Evolutionary conservation across 2,329 filamentous ascomycete species (phyloP), one percentile per base, ranked within the genome.

Genomic region (Myriosclerotinia scirpicola): DNA sequence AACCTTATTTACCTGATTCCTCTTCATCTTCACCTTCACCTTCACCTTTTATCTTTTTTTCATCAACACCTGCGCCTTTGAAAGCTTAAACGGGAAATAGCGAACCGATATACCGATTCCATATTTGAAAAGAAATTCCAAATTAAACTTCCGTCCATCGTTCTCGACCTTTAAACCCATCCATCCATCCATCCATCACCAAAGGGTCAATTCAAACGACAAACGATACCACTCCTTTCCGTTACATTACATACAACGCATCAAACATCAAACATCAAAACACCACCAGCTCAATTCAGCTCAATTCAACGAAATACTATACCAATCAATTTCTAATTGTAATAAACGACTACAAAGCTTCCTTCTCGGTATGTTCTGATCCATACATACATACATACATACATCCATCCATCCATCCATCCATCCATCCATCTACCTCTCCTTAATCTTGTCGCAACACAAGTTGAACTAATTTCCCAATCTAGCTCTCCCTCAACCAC

Each of bases 401-500:
- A 2, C 26, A 26, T 3, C 26, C 26, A 26, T 26, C 26, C 26
- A 26, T 26, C 26, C 26, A 26, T 26, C 26, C 26, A 26, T 26
- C 26, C 26, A 26, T 26, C 26, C 26, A 26, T 26, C 26, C 26
- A 26, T 26, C 20, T 44, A 15, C 34, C 58, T 65, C 63, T 65
- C 63, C 63, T 59, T 52, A 60, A 26, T 36, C 42, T 36, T 26
- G 22, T 65, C 48, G 48, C 63, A 64, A 53, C 20, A 62, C 34
- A n/a, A 53, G n/a, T 30, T 38, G 20, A 62, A 38, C 59, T 62
- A 62, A 62, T 62, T 53, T 62, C 59, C 59, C 59, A 36, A 30
- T 38, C 46, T 46, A 60, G 56, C 56, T 59, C 42, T 48, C 20
- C 42, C n/a, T 30, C 26, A 38, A 48, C 58, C 44, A 53, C 48